Conservation (phyloP, 2,329 filamentous ascomycete species). For the Berkeleyomyces basicola region DNA sequence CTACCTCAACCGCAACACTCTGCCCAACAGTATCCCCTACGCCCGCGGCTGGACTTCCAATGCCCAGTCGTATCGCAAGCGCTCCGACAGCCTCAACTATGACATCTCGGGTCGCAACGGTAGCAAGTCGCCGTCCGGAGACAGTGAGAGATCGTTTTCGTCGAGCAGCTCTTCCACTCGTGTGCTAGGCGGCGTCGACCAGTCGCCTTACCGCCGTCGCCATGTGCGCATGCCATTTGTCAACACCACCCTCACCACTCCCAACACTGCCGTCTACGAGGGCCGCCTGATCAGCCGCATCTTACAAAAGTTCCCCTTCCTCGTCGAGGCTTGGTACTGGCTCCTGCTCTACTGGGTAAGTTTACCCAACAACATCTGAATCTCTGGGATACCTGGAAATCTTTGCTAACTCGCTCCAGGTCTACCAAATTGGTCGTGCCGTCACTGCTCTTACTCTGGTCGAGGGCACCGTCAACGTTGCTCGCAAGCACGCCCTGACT, state of each 20-base stretch:
- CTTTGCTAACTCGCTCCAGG: constrained; percentile 26
- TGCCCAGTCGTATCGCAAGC: constrained; percentile 13
- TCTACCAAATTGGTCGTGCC: constrained; percentile 58
- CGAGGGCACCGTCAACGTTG: constrained; percentile 50
- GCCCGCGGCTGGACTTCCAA: constrained; percentile 12
- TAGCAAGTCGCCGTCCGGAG: constrained; percentile 13
- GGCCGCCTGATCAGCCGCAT: constrained; percentile 45
- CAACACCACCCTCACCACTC: constrained; percentile 33
- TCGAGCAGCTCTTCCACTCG: constrained; percentile 13
- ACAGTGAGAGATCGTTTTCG: constrained; percentile 11
- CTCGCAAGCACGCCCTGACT: constrained; percentile 50
- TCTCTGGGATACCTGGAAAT: background rate
- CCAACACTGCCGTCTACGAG: constrained; percentile 44
- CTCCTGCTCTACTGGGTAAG: constrained; percentile 60
- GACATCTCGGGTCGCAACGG: constrained; percentile 1
- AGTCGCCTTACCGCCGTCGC: constrained; percentile 15
- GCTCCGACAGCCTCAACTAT: constrained; percentile 14
- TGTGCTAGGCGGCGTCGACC: constrained; percentile 13
- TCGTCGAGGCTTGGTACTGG: constrained; percentile 66
- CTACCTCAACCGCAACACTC: constrained; percentile 26
- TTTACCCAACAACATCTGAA: constrained; percentile 6
- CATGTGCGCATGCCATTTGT: constrained; percentile 15
- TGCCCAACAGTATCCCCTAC: constrained; percentile 13
- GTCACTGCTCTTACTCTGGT: constrained; percentile 53
- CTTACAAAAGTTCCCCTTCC: constrained; percentile 50